Evolutionary conservation across 2,329 filamentous ascomycete species (phyloP).

Genomic region (Venturia aucupariae): DNA sequence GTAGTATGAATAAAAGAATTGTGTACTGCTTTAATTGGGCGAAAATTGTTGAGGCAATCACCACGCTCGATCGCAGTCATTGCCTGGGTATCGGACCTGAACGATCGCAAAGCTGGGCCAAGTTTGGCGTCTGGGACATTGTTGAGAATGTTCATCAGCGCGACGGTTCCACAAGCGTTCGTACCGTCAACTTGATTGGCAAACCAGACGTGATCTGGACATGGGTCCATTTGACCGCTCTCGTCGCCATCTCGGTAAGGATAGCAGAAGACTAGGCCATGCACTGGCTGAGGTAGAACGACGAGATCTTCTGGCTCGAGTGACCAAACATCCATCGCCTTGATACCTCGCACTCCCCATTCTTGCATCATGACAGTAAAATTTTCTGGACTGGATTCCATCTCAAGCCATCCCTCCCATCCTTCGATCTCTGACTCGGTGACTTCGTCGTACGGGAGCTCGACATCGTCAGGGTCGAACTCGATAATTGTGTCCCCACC

Average conservation of each 20-base stretch:
- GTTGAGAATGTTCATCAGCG: conserved; percentile 87
- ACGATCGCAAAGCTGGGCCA: conserved; percentile 58
- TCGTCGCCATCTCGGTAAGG: conserved; percentile 51
- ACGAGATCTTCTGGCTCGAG: conserved; percentile 58
- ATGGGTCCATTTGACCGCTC: conserved; percentile 43
- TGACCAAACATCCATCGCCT: conserved; percentile 66
- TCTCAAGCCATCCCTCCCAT: conserved; percentile 69
- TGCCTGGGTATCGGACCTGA: conserved; percentile 61
- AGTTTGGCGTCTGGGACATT: conserved; percentile 55
- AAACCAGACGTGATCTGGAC: conserved; percentile 72
- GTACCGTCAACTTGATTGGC: conserved; percentile 69
- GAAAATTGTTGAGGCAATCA: conserved; percentile 62
- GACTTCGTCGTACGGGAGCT: conserved; percentile 20
- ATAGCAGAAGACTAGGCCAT: conserved; percentile 85
- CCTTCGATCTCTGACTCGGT: conserved; percentile 30
- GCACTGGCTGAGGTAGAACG: conserved; percentile 63
- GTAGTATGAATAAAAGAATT: conserved; percentile 78
- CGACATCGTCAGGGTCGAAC: conserved; percentile 6
- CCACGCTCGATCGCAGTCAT: conserved; percentile 68
- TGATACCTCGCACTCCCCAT: conserved; percentile 64
- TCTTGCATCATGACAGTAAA: conserved; percentile 79
- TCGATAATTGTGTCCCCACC: background rate
- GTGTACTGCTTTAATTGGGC: conserved; percentile 70
- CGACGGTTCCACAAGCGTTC: conserved; percentile 88
- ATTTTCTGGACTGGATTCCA: conserved; percentile 81